Percentiles rank a stretch among this genome's conserved stretches.
phyloP scores from a whole-genome alignment of 2,329 filamentous ascomycete genomes.

The Akanthomyces muscarius region DNA sequence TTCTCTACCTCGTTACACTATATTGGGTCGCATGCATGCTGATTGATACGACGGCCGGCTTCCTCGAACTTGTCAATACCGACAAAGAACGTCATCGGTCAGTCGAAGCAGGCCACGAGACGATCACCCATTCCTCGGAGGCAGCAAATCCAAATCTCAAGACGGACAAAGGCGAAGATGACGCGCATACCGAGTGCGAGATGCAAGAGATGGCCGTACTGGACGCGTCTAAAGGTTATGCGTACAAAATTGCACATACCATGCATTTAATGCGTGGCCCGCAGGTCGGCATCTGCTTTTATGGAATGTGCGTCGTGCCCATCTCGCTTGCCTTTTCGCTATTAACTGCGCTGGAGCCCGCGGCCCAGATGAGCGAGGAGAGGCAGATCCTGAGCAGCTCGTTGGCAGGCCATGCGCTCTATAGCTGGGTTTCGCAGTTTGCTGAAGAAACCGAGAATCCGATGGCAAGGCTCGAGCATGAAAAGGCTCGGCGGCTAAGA shows the following conservation, averaged over 20 bases:
- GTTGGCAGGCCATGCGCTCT: neutral
- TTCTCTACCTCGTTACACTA: neutral
- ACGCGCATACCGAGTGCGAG: neutral
- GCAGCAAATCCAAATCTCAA: neutral
- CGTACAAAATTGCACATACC: neutral
- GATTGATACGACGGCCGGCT: neutral
- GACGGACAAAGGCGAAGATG: neutral
- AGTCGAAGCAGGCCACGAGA: too few relatives aligned
- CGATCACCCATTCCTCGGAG: neutral
- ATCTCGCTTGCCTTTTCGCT: neutral
- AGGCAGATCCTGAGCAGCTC: neutral
- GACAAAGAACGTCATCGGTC: too few relatives aligned
- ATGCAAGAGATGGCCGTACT: neutral
- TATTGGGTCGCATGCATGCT: slow-evolving; percentile 1
- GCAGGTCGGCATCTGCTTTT: neutral
- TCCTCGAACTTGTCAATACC: neutral
- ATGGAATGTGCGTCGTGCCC: neutral
- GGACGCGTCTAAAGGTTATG: neutral
- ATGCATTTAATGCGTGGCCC: neutral
- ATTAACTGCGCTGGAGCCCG: neutral
- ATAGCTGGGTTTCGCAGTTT: neutral
- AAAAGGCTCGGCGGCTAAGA: neutral
- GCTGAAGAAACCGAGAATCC: neutral
- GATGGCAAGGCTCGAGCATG: neutral
- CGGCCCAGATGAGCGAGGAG: neutral